phyloP scores from a whole-genome alignment of 345 rosid species.

The Linum tenue region DNA sequence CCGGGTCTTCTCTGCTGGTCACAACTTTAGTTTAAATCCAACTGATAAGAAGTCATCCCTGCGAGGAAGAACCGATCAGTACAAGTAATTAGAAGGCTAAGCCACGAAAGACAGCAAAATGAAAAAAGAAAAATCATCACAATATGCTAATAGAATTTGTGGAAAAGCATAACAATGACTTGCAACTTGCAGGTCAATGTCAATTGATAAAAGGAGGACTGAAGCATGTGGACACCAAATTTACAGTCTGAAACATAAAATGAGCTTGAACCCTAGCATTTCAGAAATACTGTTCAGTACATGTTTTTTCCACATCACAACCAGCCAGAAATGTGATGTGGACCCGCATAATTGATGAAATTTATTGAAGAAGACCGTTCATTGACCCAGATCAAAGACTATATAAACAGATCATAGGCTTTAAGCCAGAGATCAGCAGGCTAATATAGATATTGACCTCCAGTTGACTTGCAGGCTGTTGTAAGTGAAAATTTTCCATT shows the following conservation, averaged over 20 bases:
- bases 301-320: background rate
- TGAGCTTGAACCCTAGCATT: background rate
- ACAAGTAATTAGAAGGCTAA: background rate
- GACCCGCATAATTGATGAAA: background rate
- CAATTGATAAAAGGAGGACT: background rate
- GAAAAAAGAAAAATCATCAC: too few species aligned
- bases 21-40: constrained; percentile 7
- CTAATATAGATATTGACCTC: background rate
- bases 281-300: background rate
- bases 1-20: background rate
- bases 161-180: background rate
- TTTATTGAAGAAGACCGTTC: background rate
- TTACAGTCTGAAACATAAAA: background rate
- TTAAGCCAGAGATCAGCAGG: background rate
- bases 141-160: background rate
- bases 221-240: background rate
- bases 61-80: background rate
- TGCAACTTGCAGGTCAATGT: background rate
- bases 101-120: background rate
- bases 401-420: background rate
- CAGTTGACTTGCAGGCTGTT: background rate
- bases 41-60: constrained; percentile 10
- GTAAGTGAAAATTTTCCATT: background rate
- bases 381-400: background rate
- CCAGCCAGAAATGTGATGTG: background rate